Conservation (phyloP, 148 eudicot genomes). For the Rhododendron simsii region DNA sequence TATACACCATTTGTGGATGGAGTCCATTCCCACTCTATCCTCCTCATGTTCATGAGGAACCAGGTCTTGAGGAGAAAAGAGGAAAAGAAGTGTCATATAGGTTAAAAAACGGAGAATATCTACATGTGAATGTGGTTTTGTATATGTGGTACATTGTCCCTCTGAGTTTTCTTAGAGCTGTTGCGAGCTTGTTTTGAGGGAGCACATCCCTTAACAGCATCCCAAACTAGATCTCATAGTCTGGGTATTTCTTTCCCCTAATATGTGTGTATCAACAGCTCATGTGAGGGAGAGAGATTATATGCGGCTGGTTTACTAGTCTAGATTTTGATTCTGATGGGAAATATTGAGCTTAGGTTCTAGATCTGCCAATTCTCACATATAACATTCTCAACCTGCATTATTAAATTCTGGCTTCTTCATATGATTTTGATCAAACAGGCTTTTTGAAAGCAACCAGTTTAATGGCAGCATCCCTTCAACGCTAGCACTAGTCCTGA, state of each 20-base stretch:
- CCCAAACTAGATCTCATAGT: not conserved
- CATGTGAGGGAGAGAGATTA: not conserved
- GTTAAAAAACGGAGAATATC: not conserved
- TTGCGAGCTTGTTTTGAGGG: not conserved
- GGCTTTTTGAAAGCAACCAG: slow-evolving; percentile 68
- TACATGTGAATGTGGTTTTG: not conserved
- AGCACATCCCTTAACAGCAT: not conserved
- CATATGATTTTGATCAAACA: slow-evolving; percentile 16
- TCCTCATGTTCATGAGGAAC: not conserved
- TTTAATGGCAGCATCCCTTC: slow-evolving; percentile 57
- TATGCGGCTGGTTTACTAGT: not conserved
- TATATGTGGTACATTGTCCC: not conserved
- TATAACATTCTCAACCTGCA: not conserved
- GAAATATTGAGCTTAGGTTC: not conserved
- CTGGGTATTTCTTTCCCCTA: not conserved
- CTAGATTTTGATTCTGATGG: not conserved
- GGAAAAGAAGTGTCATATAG: not conserved
- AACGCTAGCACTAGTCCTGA: slow-evolving; percentile 46
- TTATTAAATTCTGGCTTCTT: not conserved
- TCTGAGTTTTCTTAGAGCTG: not conserved
- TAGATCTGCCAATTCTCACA: not conserved
- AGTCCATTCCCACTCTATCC: too few species aligned
- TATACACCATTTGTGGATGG: too few species aligned
- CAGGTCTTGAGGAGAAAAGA: too few species aligned
- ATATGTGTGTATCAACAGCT: not conserved